Evolutionary conservation across 2,329 filamentous ascomycete genomes (phyloP).

Genomic region (Teratosphaeria destructans): DNA sequence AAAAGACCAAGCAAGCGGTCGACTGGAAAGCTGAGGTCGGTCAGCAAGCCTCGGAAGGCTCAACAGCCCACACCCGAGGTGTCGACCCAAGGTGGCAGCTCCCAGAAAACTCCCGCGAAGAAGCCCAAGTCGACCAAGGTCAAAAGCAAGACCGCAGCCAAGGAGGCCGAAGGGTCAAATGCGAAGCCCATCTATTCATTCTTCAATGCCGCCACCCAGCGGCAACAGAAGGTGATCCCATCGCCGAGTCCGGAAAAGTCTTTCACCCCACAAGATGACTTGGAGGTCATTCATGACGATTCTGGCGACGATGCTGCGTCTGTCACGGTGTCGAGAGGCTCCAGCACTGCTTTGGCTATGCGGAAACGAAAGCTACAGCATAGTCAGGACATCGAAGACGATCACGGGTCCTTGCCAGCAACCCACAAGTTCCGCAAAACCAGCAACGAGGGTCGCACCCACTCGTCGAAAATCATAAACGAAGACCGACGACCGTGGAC

Average conservation of each 20-base stretch:
- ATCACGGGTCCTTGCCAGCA: not conserved
- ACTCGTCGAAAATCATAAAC: conserved; percentile 17
- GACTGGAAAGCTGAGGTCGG: conserved; percentile 14
- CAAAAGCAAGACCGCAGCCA: conserved; percentile 20
- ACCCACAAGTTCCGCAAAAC: conserved; percentile 38
- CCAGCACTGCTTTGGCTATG: conserved; percentile 22
- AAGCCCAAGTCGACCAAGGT: conserved; percentile 5
- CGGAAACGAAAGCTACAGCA: conserved; percentile 25
- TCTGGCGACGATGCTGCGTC: conserved; percentile 17
- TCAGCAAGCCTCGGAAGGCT: conserved; percentile 7
- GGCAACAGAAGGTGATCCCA: conserved; percentile 27
- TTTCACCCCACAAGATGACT: conserved; percentile 11
- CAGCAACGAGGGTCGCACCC: conserved; percentile 23
- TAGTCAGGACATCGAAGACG: conserved; percentile 8
- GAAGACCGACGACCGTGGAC: conserved; percentile 71
- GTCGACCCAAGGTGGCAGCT: conserved; percentile 3
- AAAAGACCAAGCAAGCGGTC: conserved; percentile 7
- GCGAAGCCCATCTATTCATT: conserved; percentile 38
- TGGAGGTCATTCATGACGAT: conserved; percentile 24
- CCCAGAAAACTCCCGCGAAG: conserved; percentile 12
- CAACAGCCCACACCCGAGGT: conserved; percentile 4
- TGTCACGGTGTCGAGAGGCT: conserved; percentile 21
- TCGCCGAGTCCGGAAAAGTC: conserved; percentile 32
- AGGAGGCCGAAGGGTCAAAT: conserved; percentile 28
- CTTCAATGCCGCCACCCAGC: conserved; percentile 36